Base-by-base conservation (phyloP, 176 grass and related monocot genomes). In the Calamus simplicifolius region DNA sequence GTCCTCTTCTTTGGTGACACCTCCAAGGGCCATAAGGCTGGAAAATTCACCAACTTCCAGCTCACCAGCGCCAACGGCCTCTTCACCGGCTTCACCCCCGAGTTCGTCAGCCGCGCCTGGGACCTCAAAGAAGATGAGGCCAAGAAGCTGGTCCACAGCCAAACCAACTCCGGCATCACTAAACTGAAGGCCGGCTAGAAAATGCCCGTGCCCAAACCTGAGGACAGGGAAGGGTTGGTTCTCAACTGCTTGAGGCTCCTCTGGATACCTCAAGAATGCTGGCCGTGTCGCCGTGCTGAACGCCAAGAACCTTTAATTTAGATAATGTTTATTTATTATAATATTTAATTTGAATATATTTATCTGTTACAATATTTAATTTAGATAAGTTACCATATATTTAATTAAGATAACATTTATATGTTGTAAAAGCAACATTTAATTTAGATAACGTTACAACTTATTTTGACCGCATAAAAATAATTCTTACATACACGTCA, bases 1-100 rank as follows among this genome's bases (percentile, higher is more conserved):
- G 35, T 96, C 14, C 87, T 96, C 69, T 96, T 96, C 79, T 66
- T 90, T 0, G 87, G 92, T 0, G 92, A 96, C 75, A 96, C 92
- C 19, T 96, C 92, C 13, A 90, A 90, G 54, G 91, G 71, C 72
- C 86, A 90, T 69, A 84, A 60, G 67, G 12, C 70, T 0, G 87
- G 92, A 0, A 80, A 88, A 56, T 96, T 96, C 61, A 96, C 86
- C 27, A 86, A 96, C 63, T 80, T 96, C 18, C 75, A 83, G 29
- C 74, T 96, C 4, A 96, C 80, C 0, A 86, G 91, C 4, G 4
- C 86, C 5, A 80, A 28, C 1, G 86, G 86, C 55, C 87, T 96
- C 63, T 96, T 96, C 80, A 95, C 91, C 1, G 91, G 91, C 5
- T 84, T 95, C 23, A 74, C 67, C 18, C 66, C 86, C 0, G 91